Percentiles rank a stretch among this genome's conserved stretches.
Evolutionary conservation across 768 basidiomycete species (phyloP).

Genomic region (Boletus tylopilopsis): DNA sequence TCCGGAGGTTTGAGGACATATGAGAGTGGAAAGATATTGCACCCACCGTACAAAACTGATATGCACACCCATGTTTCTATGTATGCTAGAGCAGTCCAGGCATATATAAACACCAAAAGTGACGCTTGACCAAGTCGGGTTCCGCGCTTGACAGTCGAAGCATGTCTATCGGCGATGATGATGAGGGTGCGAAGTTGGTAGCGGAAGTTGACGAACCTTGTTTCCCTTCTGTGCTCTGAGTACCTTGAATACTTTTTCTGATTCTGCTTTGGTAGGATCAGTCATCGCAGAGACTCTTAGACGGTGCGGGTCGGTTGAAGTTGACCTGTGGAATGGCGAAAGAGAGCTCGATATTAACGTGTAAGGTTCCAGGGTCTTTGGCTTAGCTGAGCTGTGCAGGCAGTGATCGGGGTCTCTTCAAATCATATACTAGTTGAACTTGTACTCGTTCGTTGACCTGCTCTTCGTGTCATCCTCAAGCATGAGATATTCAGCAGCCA

Average conservation of each 20-base stretch:
- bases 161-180: slow-evolving; percentile 54
- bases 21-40: neutral
- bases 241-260: slow-evolving; percentile 80
- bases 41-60: slow-evolving; percentile 93
- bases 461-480: too few relatives aligned
- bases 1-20: slow-evolving; percentile 16
- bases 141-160: slow-evolving; percentile 93
- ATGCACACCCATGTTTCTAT: slow-evolving; percentile 97
- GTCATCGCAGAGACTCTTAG: slow-evolving; percentile 41
- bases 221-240: slow-evolving; percentile 85
- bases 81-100: slow-evolving; percentile 91
- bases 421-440: too few relatives aligned
- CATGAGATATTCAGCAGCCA: too few relatives aligned
- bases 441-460: too few relatives aligned
- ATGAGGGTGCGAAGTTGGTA: slow-evolving; percentile 1
- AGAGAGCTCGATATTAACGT: slow-evolving; percentile 12
- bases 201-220: slow-evolving; percentile 46
- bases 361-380: slow-evolving; percentile 18
- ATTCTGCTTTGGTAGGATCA: slow-evolving; percentile 82
- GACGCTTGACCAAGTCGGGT: slow-evolving; percentile 97
- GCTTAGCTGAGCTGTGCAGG: neutral
- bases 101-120: slow-evolving; percentile 98
- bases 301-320: slow-evolving; percentile 1
- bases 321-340: slow-evolving; percentile 5
- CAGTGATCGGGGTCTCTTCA: slow-evolving; percentile 16